These are phyloP conservation scores for Ramaria rubella DNA, from an alignment of 768 basidiomycete genomes.

Conservation along the genomic window DNA sequence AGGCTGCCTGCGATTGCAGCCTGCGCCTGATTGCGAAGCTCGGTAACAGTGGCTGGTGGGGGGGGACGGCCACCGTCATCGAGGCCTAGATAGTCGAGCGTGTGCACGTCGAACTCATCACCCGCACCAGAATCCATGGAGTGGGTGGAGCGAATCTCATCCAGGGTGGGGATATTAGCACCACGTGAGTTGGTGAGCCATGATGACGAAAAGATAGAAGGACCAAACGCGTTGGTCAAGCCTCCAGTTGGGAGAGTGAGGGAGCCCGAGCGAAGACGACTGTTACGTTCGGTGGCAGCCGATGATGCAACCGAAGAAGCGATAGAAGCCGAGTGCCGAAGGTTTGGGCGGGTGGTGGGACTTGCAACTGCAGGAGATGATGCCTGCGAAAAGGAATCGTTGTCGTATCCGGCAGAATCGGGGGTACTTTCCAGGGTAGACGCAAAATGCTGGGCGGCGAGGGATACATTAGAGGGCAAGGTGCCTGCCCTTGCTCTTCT, in stretches of 20 bases:
- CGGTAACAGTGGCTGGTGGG: constrained; percentile 84
- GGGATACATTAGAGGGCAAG: constrained; percentile 90
- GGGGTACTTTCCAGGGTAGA: constrained; percentile 44
- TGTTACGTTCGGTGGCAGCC: constrained; percentile 57
- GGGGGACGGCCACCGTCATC: constrained; percentile 72
- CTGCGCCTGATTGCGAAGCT: constrained; percentile 84
- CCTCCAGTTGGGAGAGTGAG: constrained; percentile 73
- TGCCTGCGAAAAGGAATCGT: constrained; percentile 45
- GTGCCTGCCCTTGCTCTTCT: constrained; percentile 96
- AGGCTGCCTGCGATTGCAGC: constrained; percentile 83
- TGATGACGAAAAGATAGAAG: constrained; percentile 83
- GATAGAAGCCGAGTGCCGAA: constrained; percentile 75
- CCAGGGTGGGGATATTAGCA: constrained; percentile 58
- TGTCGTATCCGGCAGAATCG: constrained; percentile 27
- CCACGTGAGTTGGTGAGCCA: constrained; percentile 65
- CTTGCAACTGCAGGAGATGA: constrained; percentile 25
- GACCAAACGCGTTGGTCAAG: constrained; percentile 60
- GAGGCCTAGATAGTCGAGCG: constrained; percentile 92
- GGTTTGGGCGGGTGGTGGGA: constrained; percentile 45
- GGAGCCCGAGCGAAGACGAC: constrained; percentile 87
- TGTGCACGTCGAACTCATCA: constrained; percentile 92
- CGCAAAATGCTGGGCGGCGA: constrained; percentile 77
- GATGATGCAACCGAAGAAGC: constrained; percentile 48
- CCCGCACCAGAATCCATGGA: constrained; percentile 58
- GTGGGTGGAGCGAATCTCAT: constrained; percentile 74